Conservation (phyloP, 371 early-diverging fungal genomes). For the Chytridiales sp. region DNA sequence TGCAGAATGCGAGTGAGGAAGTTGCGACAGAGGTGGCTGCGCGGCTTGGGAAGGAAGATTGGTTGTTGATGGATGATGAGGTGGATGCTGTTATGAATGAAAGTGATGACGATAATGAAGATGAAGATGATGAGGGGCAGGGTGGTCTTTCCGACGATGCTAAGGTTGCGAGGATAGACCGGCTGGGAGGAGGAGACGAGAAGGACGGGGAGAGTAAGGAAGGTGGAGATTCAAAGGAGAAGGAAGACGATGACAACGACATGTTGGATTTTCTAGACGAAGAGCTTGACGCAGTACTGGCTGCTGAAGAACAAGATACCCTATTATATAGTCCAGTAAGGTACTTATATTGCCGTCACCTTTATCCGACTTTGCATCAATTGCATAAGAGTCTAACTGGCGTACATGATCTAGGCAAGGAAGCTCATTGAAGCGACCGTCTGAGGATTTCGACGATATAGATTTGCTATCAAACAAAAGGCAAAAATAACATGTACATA, state of each 20-base stretch:
- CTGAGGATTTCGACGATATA: no score
- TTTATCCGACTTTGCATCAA: no score
- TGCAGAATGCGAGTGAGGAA: constrained; percentile 34
- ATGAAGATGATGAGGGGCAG: constrained; percentile 33
- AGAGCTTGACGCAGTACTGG: constrained; percentile 21
- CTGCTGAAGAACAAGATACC: background rate
- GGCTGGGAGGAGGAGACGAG: background rate
- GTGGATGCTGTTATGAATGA: constrained; percentile 13
- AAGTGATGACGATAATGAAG: constrained; percentile 33
- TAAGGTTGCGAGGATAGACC: constrained; percentile 9
- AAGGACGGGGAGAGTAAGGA: constrained; percentile 16
- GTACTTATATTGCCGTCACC: no score
- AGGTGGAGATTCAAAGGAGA: constrained; percentile 12
- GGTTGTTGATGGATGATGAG: constrained; percentile 45
- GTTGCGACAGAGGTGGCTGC: constrained; percentile 7
- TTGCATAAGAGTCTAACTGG: no score
- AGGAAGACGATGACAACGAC: constrained; percentile 39
- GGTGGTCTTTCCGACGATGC: constrained; percentile 17
- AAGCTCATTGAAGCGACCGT: no score
- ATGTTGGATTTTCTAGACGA: constrained; percentile 37
- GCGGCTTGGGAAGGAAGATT: constrained; percentile 33
- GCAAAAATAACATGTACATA: no score
- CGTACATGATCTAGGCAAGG: no score
- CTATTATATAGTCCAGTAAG: no score
- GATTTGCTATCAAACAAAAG: no score